Base-by-base conservation (phyloP, 179 eudicot species). In the Patellifolia procumbens region DNA sequence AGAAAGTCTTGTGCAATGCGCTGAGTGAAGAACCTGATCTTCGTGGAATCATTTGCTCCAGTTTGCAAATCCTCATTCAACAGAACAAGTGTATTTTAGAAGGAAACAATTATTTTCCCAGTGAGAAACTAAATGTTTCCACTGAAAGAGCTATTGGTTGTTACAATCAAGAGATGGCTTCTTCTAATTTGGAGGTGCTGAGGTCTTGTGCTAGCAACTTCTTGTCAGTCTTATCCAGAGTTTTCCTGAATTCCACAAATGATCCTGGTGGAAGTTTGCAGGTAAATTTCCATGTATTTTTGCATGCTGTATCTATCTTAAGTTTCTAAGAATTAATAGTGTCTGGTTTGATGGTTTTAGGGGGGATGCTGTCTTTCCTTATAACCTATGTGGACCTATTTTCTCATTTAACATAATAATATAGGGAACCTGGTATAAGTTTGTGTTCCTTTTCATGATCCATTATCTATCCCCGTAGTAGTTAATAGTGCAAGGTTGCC, bases 221-320 rank as follows among this genome's bases (percentile, higher is more conserved):
- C 46, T 63, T 96, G 80, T 71, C 88, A 28, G 86, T 80, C 67
- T 76, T 96, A 75, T 86, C 88, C 26, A 84, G 80, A 42, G 86
- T 90, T 80, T 88, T 87, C 84, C 43, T 85, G 81, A 85, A 88
- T 75, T 89, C 91, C 31, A 72, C 87, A 16, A 90, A 79, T 76
- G 97, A 91, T 86, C 87, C 87, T 43, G 89, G 90, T 60, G 99
- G 98, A 81, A 70, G 87, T 78, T 87, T 96, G 81, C 94, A 84
- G 98, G 99, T 96, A 89, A 61, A 3, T 52, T 66, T 10, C 22
- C 19, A 2, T 63, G 9, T 76, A 24, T 10, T 70, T 31, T 49
- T 49, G 31, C 2, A 1, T 32, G 59, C 43, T 49, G 53, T 24
- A 29, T 49, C 3, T 24, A 55, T 22, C 12, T 60, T 12, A 31